Evolutionary conservation across 2,329 filamentous ascomycete genomes (phyloP).

Genomic region (Alternaria rosae): DNA sequence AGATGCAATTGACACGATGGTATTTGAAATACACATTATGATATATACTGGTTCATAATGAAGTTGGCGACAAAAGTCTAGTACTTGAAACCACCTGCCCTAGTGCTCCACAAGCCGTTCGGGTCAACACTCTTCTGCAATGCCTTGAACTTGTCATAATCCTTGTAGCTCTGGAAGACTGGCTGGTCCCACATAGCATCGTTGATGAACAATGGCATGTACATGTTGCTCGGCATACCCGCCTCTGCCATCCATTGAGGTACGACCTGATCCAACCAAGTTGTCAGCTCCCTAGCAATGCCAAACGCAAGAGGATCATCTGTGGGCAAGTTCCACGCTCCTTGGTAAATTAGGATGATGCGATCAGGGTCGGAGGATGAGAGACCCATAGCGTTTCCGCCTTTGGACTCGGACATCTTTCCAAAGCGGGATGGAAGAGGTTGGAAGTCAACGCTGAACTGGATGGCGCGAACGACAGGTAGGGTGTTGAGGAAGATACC

Average conservation of each 20-base stretch:
- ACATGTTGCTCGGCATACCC: conserved; percentile 21
- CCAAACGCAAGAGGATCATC: conserved; percentile 23
- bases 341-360: conserved; percentile 31
- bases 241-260: conserved; percentile 34
- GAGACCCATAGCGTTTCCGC: conserved; percentile 38
- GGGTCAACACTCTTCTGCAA: conserved; percentile 32
- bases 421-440: conserved; percentile 31
- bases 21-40: neutral
- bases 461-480: conserved; percentile 15
- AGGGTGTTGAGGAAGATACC: conserved; percentile 28
- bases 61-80: neutral
- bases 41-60: neutral
- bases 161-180: conserved; percentile 29
- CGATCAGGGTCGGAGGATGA: conserved; percentile 28
- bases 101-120: conserved; percentile 27
- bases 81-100: conserved; percentile 33
- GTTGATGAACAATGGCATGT: conserved; percentile 35
- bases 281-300: conserved; percentile 26
- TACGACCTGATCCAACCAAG: conserved; percentile 31
- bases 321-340: conserved; percentile 21
- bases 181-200: conserved; percentile 33
- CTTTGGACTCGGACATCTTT: conserved; percentile 23
- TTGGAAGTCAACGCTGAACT: conserved; percentile 36
- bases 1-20: neutral
- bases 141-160: conserved; percentile 27